Evolutionary conservation across 805 yeast species (phyloP).

Genomic region (Wickerhamiella australiensis): DNA sequence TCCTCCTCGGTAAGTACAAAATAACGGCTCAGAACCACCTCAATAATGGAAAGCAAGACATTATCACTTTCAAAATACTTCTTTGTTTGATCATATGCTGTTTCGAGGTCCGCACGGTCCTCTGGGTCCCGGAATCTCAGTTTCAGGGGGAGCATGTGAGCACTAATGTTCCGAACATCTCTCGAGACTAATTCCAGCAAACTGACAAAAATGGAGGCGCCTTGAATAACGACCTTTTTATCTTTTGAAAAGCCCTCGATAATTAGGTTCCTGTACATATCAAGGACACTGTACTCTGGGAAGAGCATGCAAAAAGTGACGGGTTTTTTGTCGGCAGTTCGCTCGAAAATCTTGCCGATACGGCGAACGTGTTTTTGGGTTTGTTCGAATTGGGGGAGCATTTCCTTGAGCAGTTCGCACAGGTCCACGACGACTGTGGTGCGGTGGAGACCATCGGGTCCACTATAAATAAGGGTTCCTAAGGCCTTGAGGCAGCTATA

Average conservation of each 20-base stretch:
- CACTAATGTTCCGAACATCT: slow-evolving; percentile 4
- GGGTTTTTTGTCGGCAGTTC: slow-evolving; percentile 48
- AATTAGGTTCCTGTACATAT: slow-evolving; percentile 46
- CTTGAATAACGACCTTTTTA: slow-evolving; percentile 55
- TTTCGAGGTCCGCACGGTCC: slow-evolving; percentile 51
- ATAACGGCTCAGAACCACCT: slow-evolving; percentile 60
- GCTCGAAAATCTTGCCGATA: slow-evolving; percentile 59
- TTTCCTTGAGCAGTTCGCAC: slow-evolving; percentile 42
- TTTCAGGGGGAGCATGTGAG: slow-evolving; percentile 25
- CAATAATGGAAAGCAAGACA: slow-evolving; percentile 46
- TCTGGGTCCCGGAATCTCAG: slow-evolving; percentile 43
- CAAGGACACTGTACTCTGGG: slow-evolving; percentile 46
- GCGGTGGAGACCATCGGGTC: slow-evolving; percentile 58
- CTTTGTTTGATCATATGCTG: slow-evolving; percentile 41
- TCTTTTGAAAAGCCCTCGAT: slow-evolving; percentile 37
- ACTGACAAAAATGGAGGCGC: slow-evolving; percentile 49
- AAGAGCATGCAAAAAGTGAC: slow-evolving; percentile 61
- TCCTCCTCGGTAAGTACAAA: slow-evolving; percentile 63
- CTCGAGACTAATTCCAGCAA: slow-evolving; percentile 38
- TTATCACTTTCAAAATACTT: slow-evolving; percentile 45
- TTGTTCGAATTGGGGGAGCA: slow-evolving; percentile 35
- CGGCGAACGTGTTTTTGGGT: slow-evolving; percentile 52
- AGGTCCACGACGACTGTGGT: slow-evolving; percentile 42
- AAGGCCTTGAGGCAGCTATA: slow-evolving; percentile 65
- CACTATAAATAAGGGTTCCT: slow-evolving; percentile 63